Evolutionary conservation across 1,284 basidiomycete species (phyloP), one percentile per base, ranked within the genome.

Genomic region (Trichosporon coremiiforme): DNA sequence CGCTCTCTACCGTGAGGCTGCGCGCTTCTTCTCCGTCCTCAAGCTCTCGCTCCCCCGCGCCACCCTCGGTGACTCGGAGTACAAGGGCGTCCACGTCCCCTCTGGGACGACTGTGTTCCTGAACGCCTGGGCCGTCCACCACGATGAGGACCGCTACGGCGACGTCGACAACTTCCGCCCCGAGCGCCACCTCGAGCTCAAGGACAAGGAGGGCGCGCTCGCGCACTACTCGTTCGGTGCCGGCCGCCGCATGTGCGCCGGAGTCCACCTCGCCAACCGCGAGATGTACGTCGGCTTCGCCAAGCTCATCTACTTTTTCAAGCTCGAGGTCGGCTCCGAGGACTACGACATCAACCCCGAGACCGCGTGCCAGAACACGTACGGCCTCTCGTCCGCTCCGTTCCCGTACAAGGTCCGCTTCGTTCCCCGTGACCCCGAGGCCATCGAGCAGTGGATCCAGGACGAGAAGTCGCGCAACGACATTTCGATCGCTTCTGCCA

Each of bases 101-200:
- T 69, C 71, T 6, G 75, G 75, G 50, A 77, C 77, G 9, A 79
- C 78, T 33, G 76, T 79, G 55, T 79, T 79, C 68, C 72, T 80
- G 60, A 79, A 79, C 74, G 77, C 75, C 10, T 80, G 76, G 76
- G 76, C 75, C 3, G 76, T 79, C 50, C 76, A 78, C 68, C 77
- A 78, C 65, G 68, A 78, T 60, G 45, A 63, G 50, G 35, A 57
- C 50, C 69, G 69, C 29, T 73, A 73, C 69, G 69, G 67, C 64
- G 67, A 73, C 69, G 66, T 64, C 57, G 65, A 69, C 25, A 68
- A 64, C 41, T 72, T 72, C 70, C 73, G 70, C 41, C 71, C 71
- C 62, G 73, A 74, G 68, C 73, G 73, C 65, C 70, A 67, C 72
- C 45, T 70, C 62, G 41, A 68, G 63, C 65, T 64, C 55, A 69